Evolutionary conservation across 2,329 filamentous ascomycete species (phyloP).

Genomic region (Alternaria longipes): DNA sequence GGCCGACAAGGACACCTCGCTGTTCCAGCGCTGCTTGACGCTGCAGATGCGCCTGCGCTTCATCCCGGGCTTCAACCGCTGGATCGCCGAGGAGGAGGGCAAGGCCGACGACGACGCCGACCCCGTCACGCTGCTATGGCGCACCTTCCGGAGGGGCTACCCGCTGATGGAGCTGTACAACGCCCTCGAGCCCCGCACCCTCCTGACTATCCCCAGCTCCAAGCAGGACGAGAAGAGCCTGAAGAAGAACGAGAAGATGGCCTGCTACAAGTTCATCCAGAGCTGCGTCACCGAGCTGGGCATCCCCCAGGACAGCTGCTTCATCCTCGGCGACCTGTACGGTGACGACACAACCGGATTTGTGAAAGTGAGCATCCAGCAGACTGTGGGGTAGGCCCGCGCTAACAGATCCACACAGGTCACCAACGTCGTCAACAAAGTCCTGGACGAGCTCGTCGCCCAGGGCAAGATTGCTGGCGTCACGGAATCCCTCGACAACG

Average conservation of each 20-base stretch:
- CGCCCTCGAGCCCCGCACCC: constrained; percentile 74
- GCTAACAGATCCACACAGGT: constrained; percentile 62
- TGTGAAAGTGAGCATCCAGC: constrained; percentile 73
- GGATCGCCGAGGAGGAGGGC: constrained; percentile 76
- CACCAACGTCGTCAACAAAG: constrained; percentile 88
- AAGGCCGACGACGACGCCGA: constrained; percentile 74
- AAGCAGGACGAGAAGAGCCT: constrained; percentile 64
- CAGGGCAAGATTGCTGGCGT: constrained; percentile 71
- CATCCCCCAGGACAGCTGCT: constrained; percentile 82
- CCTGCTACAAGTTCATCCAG: constrained; percentile 91
- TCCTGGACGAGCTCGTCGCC: constrained; percentile 85
- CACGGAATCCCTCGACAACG: constrained; percentile 61
- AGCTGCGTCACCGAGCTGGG: constrained; percentile 85
- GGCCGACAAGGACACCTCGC: constrained; percentile 87
- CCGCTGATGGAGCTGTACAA: constrained; percentile 93
- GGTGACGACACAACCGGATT: constrained; percentile 96
- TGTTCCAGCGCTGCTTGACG: constrained; percentile 94
- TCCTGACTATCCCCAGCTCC: constrained; percentile 72
- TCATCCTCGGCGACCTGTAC: constrained; percentile 90
- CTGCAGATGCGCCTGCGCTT: constrained; percentile 82
- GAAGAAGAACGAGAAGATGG: constrained; percentile 82
- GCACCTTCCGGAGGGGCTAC: constrained; percentile 81
- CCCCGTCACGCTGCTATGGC: constrained; percentile 91
- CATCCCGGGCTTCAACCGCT: constrained; percentile 83
- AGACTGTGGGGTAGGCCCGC: background rate